Base-by-base conservation (phyloP, 805 yeast genomes). In the Zygoascus ofunaensis region DNA sequence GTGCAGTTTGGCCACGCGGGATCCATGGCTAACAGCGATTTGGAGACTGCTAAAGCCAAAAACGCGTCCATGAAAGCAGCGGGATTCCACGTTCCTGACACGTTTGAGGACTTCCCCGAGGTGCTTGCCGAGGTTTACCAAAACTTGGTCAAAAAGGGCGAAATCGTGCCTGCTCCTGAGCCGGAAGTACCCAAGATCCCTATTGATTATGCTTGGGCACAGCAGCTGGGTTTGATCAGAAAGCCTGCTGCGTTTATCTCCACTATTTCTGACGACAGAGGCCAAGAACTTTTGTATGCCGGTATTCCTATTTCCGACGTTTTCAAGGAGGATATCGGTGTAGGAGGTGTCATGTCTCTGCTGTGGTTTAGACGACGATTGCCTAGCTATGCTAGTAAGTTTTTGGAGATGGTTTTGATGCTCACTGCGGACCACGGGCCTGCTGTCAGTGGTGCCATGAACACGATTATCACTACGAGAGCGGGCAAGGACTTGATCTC, bases 1-100 rank as follows among this genome's bases (percentile, higher is more conserved):
- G 73, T 68, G 35, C 73, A 68, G 60, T 68, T 68, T 47, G 83
- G 83, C 52, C 83, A 77, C 65, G 83, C 83, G 49, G 83, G 83
- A 60, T 77, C 83, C 59, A 74, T 77, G 66, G 79, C 81, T 57
- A 75, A 80, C 65, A 78, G 81, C 53, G 79, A 79, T 64, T 71
- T 74, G 62, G 83, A 80, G 68, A 80, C 81, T 49, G 83, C 83
- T 50, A 68, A 65, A 56, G 70, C 80, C 59, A 77, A 77, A 72
- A 77, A 78, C 59, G 74, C 76, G 52, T 80, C 83, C 55, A 87
- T 90, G 68, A 82, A 85, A 66, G 82, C 81, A 55, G 97, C 97
- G 19, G 98, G 98, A 1, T 87, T 90, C 67, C 77, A 80, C 57
- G 92, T 86, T 44, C 95, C 95, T 55, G 85, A 82, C 49, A 86